Percentiles rank a stretch among this genome's conserved stretches.
Conservation (phyloP, 73 alveolate species). For the Paramecium biaurelia region DNA sequence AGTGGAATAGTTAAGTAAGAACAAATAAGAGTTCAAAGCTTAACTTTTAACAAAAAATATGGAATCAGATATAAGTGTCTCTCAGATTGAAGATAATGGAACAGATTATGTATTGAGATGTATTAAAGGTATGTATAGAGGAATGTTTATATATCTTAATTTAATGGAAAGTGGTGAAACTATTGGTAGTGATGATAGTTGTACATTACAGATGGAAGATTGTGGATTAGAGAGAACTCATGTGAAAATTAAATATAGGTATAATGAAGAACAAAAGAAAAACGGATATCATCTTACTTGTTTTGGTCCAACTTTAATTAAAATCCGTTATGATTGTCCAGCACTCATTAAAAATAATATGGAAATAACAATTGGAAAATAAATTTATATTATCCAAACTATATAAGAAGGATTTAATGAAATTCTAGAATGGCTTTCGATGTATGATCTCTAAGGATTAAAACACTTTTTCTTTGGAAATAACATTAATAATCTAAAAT, state of each 20-base stretch:
- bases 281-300: not conserved
- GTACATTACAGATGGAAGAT: constrained; percentile 24
- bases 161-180: constrained; percentile 55
- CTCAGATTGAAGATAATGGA: constrained; percentile 48
- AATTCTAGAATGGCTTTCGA: not conserved
- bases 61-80: not conserved
- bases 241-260: not conserved
- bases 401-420: not conserved
- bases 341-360: not conserved
- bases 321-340: constrained; percentile 42
- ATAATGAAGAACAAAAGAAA: constrained; percentile 31
- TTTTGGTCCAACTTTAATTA: constrained; percentile 5
- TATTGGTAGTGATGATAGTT: constrained; percentile 56
- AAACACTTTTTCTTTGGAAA: not conserved
- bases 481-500: not conserved
- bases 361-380: constrained; percentile 31
- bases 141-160: constrained; percentile 45
- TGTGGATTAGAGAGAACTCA: constrained; percentile 20
- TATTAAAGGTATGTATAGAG: constrained; percentile 42
- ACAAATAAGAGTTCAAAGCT: not conserved
- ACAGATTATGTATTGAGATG: constrained; percentile 63
- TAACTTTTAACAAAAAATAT: not conserved
- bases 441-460: not conserved
- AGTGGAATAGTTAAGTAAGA: not conserved
- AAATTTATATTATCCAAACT: not conserved